A percentile compares a stretch with the other conserved stretches of the same genome.
These are phyloP conservation scores for Pythium aristosporum DNA, from an alignment of 352 stramenopile species.

Conservation along the genomic window DNA sequence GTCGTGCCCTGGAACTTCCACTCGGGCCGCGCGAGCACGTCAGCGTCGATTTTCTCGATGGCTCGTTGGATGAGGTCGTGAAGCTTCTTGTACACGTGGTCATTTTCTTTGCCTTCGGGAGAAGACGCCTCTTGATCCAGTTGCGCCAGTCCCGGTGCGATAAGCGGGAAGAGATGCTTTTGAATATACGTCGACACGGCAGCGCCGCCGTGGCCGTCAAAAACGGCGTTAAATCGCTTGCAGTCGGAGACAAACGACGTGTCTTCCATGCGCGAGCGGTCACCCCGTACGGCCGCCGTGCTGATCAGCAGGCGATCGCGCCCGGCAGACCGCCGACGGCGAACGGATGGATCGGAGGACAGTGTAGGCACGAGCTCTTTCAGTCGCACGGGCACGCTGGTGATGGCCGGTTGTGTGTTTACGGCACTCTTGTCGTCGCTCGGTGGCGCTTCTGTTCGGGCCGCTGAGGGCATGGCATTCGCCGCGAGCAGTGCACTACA, in stretches of 20 bases:
- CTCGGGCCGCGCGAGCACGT: constrained; percentile 63
- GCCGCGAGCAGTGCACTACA: constrained; percentile 19
- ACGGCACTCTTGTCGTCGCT: background rate
- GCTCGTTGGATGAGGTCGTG: constrained; percentile 39
- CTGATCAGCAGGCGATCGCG: constrained; percentile 50
- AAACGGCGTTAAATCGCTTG: constrained; percentile 81
- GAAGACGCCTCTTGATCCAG: constrained; percentile 34
- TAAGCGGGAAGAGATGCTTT: constrained; percentile 53
- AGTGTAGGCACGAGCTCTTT: constrained; percentile 1
- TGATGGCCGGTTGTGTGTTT: background rate
- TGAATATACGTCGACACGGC: constrained; percentile 67
- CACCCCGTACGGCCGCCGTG: constrained; percentile 67
- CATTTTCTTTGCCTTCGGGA: constrained; percentile 21
- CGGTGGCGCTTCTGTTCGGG: background rate
- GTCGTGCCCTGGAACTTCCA: constrained; percentile 85
- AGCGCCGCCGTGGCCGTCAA: constrained; percentile 79
- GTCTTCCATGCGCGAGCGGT: constrained; percentile 83
- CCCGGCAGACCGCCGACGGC: constrained; percentile 16
- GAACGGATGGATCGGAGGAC: constrained; percentile 11
- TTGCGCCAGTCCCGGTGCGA: constrained; percentile 46
- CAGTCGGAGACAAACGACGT: constrained; percentile 76
- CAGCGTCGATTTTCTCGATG: constrained; percentile 53
- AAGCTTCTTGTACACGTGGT: constrained; percentile 34
- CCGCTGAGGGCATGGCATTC: background rate
- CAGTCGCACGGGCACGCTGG: constrained; percentile 2